Percentiles rank a stretch among this genome's conserved stretches.
These are phyloP conservation scores for Chaetomidium leptoderma DNA, from an alignment of 495 filamentous ascomycete species.

Conservation along the genomic window DNA sequence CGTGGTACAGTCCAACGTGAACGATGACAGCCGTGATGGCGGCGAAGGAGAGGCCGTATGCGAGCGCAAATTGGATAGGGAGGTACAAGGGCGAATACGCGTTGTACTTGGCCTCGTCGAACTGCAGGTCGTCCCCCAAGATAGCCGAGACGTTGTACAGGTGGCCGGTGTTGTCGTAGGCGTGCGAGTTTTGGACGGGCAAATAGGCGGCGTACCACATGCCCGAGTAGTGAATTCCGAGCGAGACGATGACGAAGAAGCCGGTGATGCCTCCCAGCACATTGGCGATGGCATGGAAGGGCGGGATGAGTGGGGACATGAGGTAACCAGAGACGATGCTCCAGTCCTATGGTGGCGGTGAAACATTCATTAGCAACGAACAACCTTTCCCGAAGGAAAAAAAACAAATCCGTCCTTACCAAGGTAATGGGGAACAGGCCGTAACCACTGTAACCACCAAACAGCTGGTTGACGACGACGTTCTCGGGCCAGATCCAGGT, in stretches of 20 bases:
- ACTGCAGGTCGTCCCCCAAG: slow-evolving; percentile 43
- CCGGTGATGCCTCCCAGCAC: slow-evolving; percentile 52
- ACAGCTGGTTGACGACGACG: slow-evolving; percentile 64
- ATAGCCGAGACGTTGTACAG: slow-evolving; percentile 54
- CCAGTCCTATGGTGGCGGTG: slow-evolving; percentile 50
- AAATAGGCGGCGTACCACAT: slow-evolving; percentile 60
- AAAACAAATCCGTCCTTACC: slow-evolving; percentile 15
- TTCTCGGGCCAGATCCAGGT: slow-evolving; percentile 61
- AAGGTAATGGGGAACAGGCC: slow-evolving; percentile 55
- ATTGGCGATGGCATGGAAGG: slow-evolving; percentile 62
- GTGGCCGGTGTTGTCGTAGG: slow-evolving; percentile 58
- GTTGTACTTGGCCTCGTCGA: slow-evolving; percentile 52
- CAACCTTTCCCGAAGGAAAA: not conserved
- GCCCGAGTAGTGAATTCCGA: slow-evolving; percentile 59
- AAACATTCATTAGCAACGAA: not conserved
- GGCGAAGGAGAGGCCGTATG: slow-evolving; percentile 67
- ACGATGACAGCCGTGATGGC: slow-evolving; percentile 62
- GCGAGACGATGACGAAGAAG: slow-evolving; percentile 50
- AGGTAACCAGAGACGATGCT: slow-evolving; percentile 59
- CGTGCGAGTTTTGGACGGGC: slow-evolving; percentile 51
- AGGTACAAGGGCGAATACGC: slow-evolving; percentile 59
- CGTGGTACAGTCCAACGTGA: slow-evolving; percentile 59
- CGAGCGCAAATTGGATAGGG: slow-evolving; percentile 57
- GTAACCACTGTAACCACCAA: slow-evolving; percentile 60
- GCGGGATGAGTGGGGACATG: slow-evolving; percentile 62